phyloP scores from a whole-genome alignment of 306 rosid species.

The Comarum palustre region DNA sequence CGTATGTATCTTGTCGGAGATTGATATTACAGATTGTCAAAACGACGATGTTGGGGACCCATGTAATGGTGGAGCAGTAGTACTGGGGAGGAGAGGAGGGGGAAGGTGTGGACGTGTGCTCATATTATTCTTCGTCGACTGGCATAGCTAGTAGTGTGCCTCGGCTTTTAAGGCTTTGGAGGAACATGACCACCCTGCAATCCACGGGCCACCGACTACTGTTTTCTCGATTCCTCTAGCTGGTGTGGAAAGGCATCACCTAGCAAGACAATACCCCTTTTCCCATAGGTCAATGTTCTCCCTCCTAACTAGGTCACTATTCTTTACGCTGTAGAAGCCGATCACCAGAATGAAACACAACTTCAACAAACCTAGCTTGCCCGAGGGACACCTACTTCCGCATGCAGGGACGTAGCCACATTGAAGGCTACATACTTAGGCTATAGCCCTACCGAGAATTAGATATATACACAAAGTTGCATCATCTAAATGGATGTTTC shows the following conservation, averaged over 20 bases:
- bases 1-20: conserved; percentile 45
- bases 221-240: neutral
- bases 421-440: too few relatives aligned
- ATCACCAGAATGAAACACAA: too few relatives aligned
- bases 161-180: neutral
- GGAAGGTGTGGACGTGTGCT: neutral
- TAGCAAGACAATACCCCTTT: neutral
- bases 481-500: too few relatives aligned
- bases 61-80: too few relatives aligned
- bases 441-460: too few relatives aligned
- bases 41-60: conserved; percentile 28
- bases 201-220: conserved; percentile 6
- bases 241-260: neutral
- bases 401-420: too few relatives aligned
- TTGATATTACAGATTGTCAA: conserved; percentile 42
- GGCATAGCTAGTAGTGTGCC: neutral
- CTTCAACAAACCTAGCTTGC: too few relatives aligned
- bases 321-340: neutral
- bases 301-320: neutral
- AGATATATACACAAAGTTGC: too few relatives aligned
- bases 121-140: neutral
- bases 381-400: too few relatives aligned
- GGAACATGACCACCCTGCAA: neutral
- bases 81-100: neutral
- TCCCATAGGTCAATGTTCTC: neutral